phyloP scores from a whole-genome alignment of 331 rosid genomes.

The Malus hybrid region DNA sequence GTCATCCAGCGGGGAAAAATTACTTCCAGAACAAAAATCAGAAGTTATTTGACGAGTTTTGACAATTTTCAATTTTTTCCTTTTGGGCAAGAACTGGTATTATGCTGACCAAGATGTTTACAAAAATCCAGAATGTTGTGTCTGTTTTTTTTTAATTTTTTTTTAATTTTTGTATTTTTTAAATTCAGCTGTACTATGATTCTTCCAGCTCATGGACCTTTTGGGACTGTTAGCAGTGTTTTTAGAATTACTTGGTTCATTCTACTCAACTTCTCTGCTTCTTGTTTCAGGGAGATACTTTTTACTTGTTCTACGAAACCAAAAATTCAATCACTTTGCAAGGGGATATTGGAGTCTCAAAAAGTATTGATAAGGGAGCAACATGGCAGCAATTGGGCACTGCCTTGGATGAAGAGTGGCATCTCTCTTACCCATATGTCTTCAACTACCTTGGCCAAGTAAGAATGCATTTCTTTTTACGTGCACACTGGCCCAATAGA shows the following conservation, averaged over 20 bases:
- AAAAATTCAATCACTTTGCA: constrained; percentile 75
- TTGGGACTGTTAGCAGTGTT: not conserved
- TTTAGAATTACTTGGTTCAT: not conserved
- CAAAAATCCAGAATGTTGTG: not conserved
- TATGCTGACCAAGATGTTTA: not conserved
- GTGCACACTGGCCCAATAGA: not conserved
- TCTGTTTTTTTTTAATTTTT: too few species aligned
- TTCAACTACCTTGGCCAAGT: constrained; percentile 71
- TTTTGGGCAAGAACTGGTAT: not conserved
- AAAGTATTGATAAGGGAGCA: constrained; percentile 85
- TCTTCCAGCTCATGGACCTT: not conserved
- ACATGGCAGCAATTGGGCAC: constrained; percentile 86
- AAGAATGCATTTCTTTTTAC: constrained; percentile 11
- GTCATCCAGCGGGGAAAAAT: not conserved
- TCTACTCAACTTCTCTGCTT: constrained; percentile 14
- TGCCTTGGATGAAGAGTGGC: constrained; percentile 94
- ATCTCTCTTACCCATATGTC: constrained; percentile 89
- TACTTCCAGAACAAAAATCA: not conserved
- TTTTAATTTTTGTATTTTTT: too few species aligned
- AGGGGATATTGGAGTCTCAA: constrained; percentile 96
- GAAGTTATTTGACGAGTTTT: not conserved
- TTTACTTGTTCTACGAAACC: constrained; percentile 83
- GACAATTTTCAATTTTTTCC: not conserved
- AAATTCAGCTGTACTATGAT: too few species aligned
- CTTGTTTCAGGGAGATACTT: constrained; percentile 53